A percentile compares a stretch with the other conserved stretches of the same genome.
phyloP scores from a whole-genome alignment of 148 eudicot species.

The Camellia lanceoleosa region DNA sequence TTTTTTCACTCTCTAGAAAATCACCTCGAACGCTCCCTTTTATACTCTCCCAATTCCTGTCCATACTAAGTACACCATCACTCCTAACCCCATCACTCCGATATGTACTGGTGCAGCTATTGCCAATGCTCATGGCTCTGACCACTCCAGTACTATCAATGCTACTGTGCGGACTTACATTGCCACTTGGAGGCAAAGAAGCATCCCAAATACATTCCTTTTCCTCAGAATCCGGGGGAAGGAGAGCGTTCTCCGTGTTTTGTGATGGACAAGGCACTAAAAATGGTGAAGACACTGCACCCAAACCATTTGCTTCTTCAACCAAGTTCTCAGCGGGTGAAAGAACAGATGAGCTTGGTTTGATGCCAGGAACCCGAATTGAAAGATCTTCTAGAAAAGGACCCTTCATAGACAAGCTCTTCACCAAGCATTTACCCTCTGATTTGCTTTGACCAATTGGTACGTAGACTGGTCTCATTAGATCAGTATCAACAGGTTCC shows the following conservation, averaged over 20 bases:
- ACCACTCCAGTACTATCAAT: conserved; percentile 60
- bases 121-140: conserved; percentile 76
- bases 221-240: conserved; percentile 55
- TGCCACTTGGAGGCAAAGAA: conserved; percentile 85
- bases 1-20: conserved; percentile 76
- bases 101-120: conserved; percentile 73
- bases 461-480: conserved; percentile 64
- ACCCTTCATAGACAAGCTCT: conserved; percentile 62
- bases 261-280: conserved; percentile 49
- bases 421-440: conserved; percentile 50
- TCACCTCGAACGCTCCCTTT: conserved; percentile 67
- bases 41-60: conserved; percentile 51
- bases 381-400: conserved; percentile 71
- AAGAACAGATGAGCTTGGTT: conserved; percentile 34
- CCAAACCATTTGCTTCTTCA: conserved; percentile 50
- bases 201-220: conserved; percentile 91
- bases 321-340: conserved; percentile 47
- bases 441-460: conserved; percentile 62
- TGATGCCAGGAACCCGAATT: conserved; percentile 43
- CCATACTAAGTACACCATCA: conserved; percentile 79
- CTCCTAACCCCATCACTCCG: conserved; percentile 63
- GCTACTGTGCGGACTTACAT: conserved; percentile 83
- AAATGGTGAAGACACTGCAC: conserved; percentile 37
- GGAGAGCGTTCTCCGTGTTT: conserved; percentile 38
- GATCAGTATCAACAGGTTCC: conserved; percentile 66